phyloP scores from a whole-genome alignment of 805 yeast species.

The Metschnikowia kunwiensis region DNA sequence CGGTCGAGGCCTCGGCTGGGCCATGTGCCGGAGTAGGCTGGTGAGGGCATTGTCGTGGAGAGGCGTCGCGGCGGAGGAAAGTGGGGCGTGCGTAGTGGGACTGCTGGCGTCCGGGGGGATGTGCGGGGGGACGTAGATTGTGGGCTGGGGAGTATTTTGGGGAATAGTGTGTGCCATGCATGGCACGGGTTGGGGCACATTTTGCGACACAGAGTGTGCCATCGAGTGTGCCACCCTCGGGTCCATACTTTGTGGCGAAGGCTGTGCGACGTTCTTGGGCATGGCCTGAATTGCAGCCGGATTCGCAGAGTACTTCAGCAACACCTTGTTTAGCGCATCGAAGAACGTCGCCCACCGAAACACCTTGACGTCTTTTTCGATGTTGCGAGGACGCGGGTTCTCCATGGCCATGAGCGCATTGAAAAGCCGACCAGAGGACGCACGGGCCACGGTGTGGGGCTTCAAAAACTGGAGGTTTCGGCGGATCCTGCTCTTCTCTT shows the following conservation, averaged over 20 bases:
- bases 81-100: conserved; percentile 15
- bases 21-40: conserved; percentile 7
- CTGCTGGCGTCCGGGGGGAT: background rate
- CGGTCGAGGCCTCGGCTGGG: conserved; percentile 16
- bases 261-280: background rate
- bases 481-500: conserved; percentile 67
- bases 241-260: background rate
- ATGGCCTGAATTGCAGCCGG: conserved; percentile 9
- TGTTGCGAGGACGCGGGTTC: conserved; percentile 64
- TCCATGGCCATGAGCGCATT: conserved; percentile 54
- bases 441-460: conserved; percentile 57
- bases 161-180: background rate
- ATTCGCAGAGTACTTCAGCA: conserved; percentile 49
- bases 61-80: conserved; percentile 4
- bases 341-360: conserved; percentile 55
- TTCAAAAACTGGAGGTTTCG: conserved; percentile 62
- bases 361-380: conserved; percentile 69
- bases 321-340: conserved; percentile 53
- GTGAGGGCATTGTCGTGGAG: conserved; percentile 2
- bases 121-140: too few species aligned
- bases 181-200: too few species aligned
- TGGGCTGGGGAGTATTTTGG: background rate
- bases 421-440: conserved; percentile 23
- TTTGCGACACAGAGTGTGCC: too few species aligned
- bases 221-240: too few species aligned